Conservation (phyloP, 202 grass and related monocot species). For the Schoenoplectus tabernaemontani region DNA sequence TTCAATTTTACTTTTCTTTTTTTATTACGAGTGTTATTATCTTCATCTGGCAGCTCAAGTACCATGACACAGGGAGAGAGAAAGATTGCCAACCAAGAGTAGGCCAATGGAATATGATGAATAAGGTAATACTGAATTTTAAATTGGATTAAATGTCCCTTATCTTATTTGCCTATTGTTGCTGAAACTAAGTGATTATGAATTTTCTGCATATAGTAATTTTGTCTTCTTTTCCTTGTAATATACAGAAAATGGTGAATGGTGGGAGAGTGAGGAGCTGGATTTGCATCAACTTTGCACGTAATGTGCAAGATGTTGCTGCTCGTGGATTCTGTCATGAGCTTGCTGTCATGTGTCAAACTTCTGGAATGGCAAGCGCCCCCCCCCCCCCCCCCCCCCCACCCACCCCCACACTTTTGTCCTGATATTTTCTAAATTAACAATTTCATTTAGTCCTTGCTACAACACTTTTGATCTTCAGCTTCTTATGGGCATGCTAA, state of each 20-base stretch:
- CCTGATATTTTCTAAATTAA: background rate
- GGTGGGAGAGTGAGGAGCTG: constrained; percentile 86
- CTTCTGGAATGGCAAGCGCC: constrained; percentile 77
- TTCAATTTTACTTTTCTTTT: background rate
- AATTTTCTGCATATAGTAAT: constrained; percentile 10
- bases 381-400: too few species aligned
- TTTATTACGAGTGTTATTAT: constrained; percentile 11
- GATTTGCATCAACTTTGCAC: constrained; percentile 76
- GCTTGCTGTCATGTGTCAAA: constrained; percentile 76
- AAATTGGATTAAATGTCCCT: background rate
- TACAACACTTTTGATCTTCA: background rate
- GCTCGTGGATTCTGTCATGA: constrained; percentile 55
- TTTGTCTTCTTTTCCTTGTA: constrained; percentile 10
- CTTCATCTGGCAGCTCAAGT: constrained; percentile 58
- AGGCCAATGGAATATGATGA: constrained; percentile 99
- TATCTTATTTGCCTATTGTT: constrained; percentile 1
- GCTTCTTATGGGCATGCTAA: background rate
- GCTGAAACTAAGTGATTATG: constrained; percentile 2
- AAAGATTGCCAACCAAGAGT: constrained; percentile 75
- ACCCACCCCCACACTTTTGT: background rate
- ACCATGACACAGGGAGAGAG: constrained; percentile 75
- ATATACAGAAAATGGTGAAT: constrained; percentile 76
- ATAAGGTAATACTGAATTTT: constrained; percentile 50
- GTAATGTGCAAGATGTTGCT: constrained; percentile 58
- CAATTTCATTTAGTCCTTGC: background rate